phyloP scores from a whole-genome alignment of 2,329 filamentous ascomycete genomes.

The Aspergillus glaucus region DNA sequence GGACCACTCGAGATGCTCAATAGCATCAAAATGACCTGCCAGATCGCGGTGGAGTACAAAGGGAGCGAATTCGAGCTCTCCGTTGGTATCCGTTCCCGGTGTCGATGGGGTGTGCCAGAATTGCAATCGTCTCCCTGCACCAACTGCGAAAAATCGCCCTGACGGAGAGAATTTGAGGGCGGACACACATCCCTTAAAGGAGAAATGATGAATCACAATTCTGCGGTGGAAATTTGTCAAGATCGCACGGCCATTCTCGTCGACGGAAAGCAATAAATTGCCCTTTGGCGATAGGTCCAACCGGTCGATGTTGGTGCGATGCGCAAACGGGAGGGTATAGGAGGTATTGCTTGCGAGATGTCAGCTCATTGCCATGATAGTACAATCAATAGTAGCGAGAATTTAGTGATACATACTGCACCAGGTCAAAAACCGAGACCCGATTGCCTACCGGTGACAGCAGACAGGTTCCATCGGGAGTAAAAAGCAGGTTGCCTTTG shows the following conservation, averaged over 20 bases:
- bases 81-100: slow-evolving; percentile 69
- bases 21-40: slow-evolving; percentile 79
- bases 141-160: slow-evolving; percentile 84
- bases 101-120: slow-evolving; percentile 94
- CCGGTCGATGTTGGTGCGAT: slow-evolving; percentile 85
- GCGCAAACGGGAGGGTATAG: slow-evolving; percentile 63
- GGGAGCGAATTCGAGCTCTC: slow-evolving; percentile 87
- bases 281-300: slow-evolving; percentile 84
- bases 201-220: slow-evolving; percentile 87
- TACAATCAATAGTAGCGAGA: background rate
- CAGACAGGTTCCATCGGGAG: slow-evolving; percentile 89
- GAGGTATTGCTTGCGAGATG: slow-evolving; percentile 32
- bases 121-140: slow-evolving; percentile 78
- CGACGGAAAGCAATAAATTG: slow-evolving; percentile 85
- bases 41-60: slow-evolving; percentile 85
- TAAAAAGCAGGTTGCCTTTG: slow-evolving; percentile 95
- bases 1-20: slow-evolving; percentile 88
- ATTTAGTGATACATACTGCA: slow-evolving; percentile 58
- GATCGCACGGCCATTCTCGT: slow-evolving; percentile 90
- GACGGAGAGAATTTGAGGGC: slow-evolving; percentile 86
- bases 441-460: slow-evolving; percentile 95
- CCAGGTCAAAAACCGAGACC: slow-evolving; percentile 90
- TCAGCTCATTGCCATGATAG: slow-evolving; percentile 2
- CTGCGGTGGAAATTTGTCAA: slow-evolving; percentile 83
- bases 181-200: slow-evolving; percentile 78